phyloP scores from a whole-genome alignment of 495 filamentous ascomycete species.

The Aspergillus leporis region DNA sequence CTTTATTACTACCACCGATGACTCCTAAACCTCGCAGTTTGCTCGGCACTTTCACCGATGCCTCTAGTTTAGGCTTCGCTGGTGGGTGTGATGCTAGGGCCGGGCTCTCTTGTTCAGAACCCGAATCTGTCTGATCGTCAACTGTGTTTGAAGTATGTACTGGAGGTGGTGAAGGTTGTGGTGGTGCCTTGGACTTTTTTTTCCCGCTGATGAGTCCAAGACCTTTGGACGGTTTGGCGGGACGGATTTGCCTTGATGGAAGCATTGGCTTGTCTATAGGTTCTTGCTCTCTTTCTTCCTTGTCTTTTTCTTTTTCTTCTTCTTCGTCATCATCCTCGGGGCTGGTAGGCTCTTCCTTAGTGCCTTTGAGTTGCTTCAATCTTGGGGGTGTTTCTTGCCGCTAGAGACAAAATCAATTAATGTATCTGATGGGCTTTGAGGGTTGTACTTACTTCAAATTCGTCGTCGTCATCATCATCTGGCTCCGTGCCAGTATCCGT shows the following conservation, averaged over 20 bases:
- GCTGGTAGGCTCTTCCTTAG: background rate
- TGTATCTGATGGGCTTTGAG: background rate
- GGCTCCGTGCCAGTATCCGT: constrained; percentile 25
- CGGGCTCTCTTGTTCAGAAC: constrained; percentile 5
- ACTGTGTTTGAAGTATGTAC: constrained; percentile 5
- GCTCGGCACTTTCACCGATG: background rate
- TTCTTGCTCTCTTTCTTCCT: constrained; percentile 9
- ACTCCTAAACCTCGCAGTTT: constrained; percentile 17
- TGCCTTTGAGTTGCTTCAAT: constrained; percentile 21
- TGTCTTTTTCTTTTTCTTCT: constrained; percentile 2
- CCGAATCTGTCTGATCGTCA: constrained; percentile 14
- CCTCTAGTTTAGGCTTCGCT: background rate
- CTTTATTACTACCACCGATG: constrained; percentile 22
- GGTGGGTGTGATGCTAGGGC: background rate
- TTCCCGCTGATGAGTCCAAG: constrained; percentile 25
- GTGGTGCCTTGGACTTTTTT: constrained; percentile 18
- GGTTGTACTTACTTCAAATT: constrained; percentile 38
- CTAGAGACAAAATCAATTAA: constrained; percentile 19
- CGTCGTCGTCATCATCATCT: constrained; percentile 35
- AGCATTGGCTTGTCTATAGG: background rate
- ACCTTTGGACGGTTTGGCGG: constrained; percentile 16
- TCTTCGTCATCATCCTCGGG: background rate
- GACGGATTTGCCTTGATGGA: constrained; percentile 13
- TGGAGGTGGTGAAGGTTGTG: constrained; percentile 10
- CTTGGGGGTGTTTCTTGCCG: constrained; percentile 41